Percentiles rank a stretch among this genome's conserved stretches.
These are phyloP conservation scores for Pythium biforme DNA, from an alignment of 352 stramenopile genomes.

Conservation along the genomic window DNA sequence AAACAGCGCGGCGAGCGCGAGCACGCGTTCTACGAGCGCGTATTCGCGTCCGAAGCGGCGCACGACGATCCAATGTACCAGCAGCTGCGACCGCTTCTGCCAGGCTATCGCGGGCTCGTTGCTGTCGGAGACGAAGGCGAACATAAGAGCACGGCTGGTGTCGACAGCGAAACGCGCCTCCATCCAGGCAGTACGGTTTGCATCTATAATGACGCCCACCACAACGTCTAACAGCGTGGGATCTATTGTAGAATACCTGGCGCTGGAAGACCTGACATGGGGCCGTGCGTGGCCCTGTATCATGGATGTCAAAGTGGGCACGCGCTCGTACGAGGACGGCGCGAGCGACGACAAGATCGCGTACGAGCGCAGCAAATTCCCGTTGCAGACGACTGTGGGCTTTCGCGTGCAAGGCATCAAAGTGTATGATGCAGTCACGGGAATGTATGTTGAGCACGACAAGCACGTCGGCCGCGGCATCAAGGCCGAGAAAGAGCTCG, in stretches of 20 bases:
- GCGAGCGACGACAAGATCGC: constrained; percentile 87
- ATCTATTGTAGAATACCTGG: constrained; percentile 67
- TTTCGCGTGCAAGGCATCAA: constrained; percentile 96
- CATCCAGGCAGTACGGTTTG: constrained; percentile 38
- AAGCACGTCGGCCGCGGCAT: constrained; percentile 87
- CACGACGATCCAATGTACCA: constrained; percentile 21
- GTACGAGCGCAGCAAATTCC: constrained; percentile 92
- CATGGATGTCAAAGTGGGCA: constrained; percentile 97
- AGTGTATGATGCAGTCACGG: constrained; percentile 55
- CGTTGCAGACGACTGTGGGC: constrained; percentile 86
- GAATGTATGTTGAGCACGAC: constrained; percentile 75
- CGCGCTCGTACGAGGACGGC: constrained; percentile 91
- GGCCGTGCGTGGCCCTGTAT: constrained; percentile 86
- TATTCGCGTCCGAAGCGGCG: constrained; percentile 36
- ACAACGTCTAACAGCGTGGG: not conserved
- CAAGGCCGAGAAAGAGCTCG: constrained; percentile 51
- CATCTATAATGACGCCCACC: no score
- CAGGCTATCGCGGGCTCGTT: constrained; percentile 61
- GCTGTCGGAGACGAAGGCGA: constrained; percentile 24
- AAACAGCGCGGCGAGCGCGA: constrained; percentile 74
- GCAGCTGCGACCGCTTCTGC: constrained; percentile 48
- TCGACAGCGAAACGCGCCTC: constrained; percentile 15
- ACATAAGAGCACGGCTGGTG: constrained; percentile 12
- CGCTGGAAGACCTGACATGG: constrained; percentile 89
- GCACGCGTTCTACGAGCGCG: constrained; percentile 70